Conservation (phyloP, 768 basidiomycete species). For the Strobilomyces echinocephalus region DNA sequence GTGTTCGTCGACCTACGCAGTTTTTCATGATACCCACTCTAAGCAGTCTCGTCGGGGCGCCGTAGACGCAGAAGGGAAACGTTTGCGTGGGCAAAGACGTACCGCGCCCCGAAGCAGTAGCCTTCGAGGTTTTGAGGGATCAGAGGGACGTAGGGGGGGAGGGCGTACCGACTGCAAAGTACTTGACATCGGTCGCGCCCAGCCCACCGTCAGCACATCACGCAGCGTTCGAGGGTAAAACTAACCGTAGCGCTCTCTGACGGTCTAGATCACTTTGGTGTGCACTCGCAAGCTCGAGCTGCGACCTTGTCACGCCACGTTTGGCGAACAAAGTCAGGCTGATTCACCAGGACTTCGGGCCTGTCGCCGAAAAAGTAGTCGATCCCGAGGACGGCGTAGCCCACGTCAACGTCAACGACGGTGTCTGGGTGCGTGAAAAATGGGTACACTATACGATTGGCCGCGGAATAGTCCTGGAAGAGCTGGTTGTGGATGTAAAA, state of each 20-base stretch:
- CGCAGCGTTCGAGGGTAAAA: neutral
- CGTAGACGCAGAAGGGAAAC: slow-evolving; percentile 37
- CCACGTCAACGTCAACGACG: neutral
- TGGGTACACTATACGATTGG: slow-evolving; percentile 39
- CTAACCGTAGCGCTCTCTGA: slow-evolving; percentile 46
- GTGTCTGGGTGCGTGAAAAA: neutral
- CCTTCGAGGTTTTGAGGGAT: slow-evolving; percentile 28
- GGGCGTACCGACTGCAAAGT: slow-evolving; percentile 40
- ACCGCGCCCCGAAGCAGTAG: slow-evolving; percentile 57
- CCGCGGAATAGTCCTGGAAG: slow-evolving; percentile 61
- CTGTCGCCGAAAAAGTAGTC: slow-evolving; percentile 65
- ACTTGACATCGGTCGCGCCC: slow-evolving; percentile 32
- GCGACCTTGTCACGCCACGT: slow-evolving; percentile 41
- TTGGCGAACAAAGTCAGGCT: slow-evolving; percentile 34
- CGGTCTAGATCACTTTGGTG: slow-evolving; percentile 48
- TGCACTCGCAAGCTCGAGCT: slow-evolving; percentile 34
- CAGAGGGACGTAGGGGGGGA: neutral
- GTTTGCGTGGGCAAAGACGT: slow-evolving; percentile 42
- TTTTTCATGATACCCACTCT: slow-evolving; percentile 45
- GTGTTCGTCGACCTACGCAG: slow-evolving; percentile 40
- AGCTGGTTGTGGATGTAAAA: slow-evolving; percentile 53
- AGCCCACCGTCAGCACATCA: neutral
- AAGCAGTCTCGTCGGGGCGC: slow-evolving; percentile 24
- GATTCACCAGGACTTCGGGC: slow-evolving; percentile 36
- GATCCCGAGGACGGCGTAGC: slow-evolving; percentile 9